A percentile compares a stretch with the other conserved stretches of the same genome.
Evolutionary conservation across 2,329 filamentous ascomycete species (phyloP).

Genomic region (Aspergillus latus): DNA sequence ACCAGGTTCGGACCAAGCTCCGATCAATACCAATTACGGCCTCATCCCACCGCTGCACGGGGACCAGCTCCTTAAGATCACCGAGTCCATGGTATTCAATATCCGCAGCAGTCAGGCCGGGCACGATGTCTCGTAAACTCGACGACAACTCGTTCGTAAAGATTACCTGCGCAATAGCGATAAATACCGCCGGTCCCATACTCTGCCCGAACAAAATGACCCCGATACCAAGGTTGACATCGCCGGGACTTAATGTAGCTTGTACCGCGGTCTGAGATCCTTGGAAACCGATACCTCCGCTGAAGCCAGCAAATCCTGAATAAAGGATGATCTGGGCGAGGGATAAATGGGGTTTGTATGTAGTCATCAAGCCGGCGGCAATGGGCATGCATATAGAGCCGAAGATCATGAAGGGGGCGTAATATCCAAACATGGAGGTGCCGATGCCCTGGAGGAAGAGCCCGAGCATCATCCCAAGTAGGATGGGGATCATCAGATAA

Average conservation of each 20-base stretch:
- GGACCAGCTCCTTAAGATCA: neutral
- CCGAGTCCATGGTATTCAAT: neutral
- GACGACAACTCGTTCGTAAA: slow-evolving; percentile 50
- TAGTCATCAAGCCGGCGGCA: slow-evolving; percentile 37
- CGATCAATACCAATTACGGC: slow-evolving; percentile 23
- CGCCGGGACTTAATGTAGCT: slow-evolving; percentile 26
- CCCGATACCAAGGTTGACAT: slow-evolving; percentile 29
- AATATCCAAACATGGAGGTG: slow-evolving; percentile 32
- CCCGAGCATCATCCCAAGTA: slow-evolving; percentile 25
- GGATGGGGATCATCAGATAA: slow-evolving; percentile 30
- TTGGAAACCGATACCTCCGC: slow-evolving; percentile 34
- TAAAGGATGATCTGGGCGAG: slow-evolving; percentile 30
- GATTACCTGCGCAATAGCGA: slow-evolving; percentile 54
- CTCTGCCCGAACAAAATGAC: slow-evolving; percentile 40
- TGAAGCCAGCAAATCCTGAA: slow-evolving; percentile 30
- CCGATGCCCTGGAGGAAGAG: slow-evolving; percentile 24
- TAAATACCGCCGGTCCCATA: slow-evolving; percentile 48
- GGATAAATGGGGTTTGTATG: slow-evolving; percentile 22
- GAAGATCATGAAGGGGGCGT: slow-evolving; percentile 38
- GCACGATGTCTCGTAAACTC: slow-evolving; percentile 12
- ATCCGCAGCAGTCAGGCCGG: neutral
- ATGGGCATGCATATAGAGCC: slow-evolving; percentile 34
- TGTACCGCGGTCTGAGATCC: slow-evolving; percentile 33
- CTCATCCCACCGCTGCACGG: slow-evolving; percentile 3
- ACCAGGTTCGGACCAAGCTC: slow-evolving; percentile 25